These are phyloP conservation scores for Suillus tomentosus DNA, from an alignment of 768 basidiomycete genomes.

Conservation along the genomic window DNA sequence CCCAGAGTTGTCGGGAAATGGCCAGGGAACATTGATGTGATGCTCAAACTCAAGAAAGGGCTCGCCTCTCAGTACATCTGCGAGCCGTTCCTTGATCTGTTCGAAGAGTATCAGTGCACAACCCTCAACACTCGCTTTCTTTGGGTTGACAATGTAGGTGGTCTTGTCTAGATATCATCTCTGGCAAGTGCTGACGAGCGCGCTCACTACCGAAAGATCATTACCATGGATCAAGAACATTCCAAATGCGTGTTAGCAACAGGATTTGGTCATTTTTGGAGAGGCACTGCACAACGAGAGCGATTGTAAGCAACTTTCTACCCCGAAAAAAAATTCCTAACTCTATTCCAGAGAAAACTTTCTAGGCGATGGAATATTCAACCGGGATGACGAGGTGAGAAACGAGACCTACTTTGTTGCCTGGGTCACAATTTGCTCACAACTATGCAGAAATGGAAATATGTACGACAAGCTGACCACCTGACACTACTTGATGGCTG, in stretches of 20 bases:
- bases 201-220: conserved; percentile 46
- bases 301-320: conserved; percentile 49
- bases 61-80: conserved; percentile 62
- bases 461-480: conserved; percentile 40
- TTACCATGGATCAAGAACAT: conserved; percentile 75
- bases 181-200: background rate
- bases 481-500: conserved; percentile 9
- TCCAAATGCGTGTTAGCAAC: conserved; percentile 64
- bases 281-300: conserved; percentile 64
- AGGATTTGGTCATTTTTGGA: conserved; percentile 68
- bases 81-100: conserved; percentile 64
- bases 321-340: conserved; percentile 17
- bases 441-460: conserved; percentile 57
- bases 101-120: conserved; percentile 69
- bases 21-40: conserved; percentile 78
- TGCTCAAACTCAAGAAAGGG: conserved; percentile 54
- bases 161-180: background rate
- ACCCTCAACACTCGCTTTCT: conserved; percentile 70
- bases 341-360: conserved; percentile 42
- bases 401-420: background rate
- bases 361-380: conserved; percentile 78
- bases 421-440: conserved; percentile 9
- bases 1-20: conserved; percentile 66
- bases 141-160: conserved; percentile 67
- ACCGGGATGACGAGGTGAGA: conserved; percentile 69